Conservation (phyloP, 768 basidiomycete species). For the Boletales sp. region DNA sequence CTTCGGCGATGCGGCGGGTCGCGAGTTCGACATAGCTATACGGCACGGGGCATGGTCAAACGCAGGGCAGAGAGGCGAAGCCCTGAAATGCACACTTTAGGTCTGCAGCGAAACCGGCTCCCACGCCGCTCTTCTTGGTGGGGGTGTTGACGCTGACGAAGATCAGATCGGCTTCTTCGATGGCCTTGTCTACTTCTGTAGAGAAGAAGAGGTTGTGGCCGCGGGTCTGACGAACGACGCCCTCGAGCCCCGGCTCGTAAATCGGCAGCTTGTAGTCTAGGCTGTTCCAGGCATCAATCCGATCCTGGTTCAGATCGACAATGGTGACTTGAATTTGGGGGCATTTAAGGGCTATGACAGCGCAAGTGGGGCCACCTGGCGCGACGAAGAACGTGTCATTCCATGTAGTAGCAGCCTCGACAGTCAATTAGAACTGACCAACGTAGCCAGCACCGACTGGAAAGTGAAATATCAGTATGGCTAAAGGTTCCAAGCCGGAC, state of each 20-base stretch:
- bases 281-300: slow-evolving; percentile 97
- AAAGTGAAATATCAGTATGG: slow-evolving; percentile 1
- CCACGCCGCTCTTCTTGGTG: slow-evolving; percentile 96
- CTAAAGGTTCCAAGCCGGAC: neutral
- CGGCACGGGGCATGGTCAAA: neutral
- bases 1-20: slow-evolving; percentile 91
- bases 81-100: slow-evolving; percentile 68
- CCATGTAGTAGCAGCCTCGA: neutral
- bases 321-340: slow-evolving; percentile 94
- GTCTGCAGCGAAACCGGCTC: slow-evolving; percentile 97
- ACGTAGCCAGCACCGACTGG: slow-evolving; percentile 91
- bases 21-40: slow-evolving; percentile 93
- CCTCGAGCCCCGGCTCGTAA: slow-evolving; percentile 95
- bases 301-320: slow-evolving; percentile 92
- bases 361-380: slow-evolving; percentile 90
- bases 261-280: slow-evolving; percentile 83
- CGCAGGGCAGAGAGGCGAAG: slow-evolving; percentile 3
- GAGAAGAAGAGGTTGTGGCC: slow-evolving; percentile 98
- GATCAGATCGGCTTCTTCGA: slow-evolving; percentile 94
- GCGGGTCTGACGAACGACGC: slow-evolving; percentile 81
- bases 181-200: slow-evolving; percentile 89
- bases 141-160: slow-evolving; percentile 99
- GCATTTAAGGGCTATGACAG: slow-evolving; percentile 91
- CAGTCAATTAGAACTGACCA: slow-evolving; percentile 46
- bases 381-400: slow-evolving; percentile 7